Evolutionary conservation across 768 basidiomycete genomes (phyloP).

Genomic region (Kwoniella europaea): DNA sequence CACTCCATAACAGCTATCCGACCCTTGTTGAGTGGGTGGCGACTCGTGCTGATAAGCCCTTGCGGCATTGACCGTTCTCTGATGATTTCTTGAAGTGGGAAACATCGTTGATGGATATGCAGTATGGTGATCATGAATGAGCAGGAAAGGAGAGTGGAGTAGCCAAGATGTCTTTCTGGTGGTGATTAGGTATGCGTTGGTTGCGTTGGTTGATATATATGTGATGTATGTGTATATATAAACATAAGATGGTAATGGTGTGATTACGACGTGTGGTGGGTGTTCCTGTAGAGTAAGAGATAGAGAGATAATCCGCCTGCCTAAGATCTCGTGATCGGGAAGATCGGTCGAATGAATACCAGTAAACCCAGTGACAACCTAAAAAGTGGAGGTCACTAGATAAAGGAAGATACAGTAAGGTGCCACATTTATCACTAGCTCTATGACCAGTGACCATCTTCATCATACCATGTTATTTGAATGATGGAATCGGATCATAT

Average conservation of each 20-base stretch:
- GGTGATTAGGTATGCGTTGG: neutral
- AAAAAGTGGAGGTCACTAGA: neutral
- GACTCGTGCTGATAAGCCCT: conserved; percentile 28
- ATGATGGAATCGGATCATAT: too few relatives aligned
- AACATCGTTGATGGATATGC: conserved; percentile 7
- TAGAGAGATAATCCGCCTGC: neutral
- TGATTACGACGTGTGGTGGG: neutral
- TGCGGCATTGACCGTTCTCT: conserved; percentile 16
- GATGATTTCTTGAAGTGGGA: conserved; percentile 13
- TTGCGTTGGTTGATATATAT: neutral
- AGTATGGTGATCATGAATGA: neutral
- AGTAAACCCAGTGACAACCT: neutral
- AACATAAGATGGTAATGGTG: neutral
- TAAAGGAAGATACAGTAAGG: too few relatives aligned
- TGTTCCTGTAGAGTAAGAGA: neutral
- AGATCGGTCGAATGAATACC: neutral
- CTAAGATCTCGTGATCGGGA: conserved; percentile 18
- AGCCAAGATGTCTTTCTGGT: neutral
- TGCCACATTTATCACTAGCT: too few relatives aligned
- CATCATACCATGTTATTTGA: too few relatives aligned
- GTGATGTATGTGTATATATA: too few relatives aligned
- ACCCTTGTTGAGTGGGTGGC: conserved; percentile 10
- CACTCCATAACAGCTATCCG: conserved; percentile 23
- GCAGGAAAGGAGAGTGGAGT: neutral
- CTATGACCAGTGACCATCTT: too few relatives aligned